Evolutionary conservation across 2,329 filamentous ascomycete species (phyloP).

Genomic region (Phialophora expanda): DNA sequence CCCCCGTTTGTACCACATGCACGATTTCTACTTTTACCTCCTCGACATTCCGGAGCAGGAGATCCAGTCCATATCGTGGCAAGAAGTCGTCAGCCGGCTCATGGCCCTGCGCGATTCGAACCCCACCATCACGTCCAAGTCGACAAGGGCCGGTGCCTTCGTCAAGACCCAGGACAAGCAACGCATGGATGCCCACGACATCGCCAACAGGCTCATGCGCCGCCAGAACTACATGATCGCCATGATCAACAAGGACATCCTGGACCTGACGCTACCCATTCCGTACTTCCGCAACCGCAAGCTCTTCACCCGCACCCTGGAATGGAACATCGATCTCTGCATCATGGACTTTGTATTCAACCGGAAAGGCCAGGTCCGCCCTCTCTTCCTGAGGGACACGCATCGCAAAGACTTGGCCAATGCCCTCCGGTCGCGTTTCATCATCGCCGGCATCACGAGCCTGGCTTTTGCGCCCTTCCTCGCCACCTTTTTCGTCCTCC

Average conservation of each 20-base stretch:
- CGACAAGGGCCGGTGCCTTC: conserved; percentile 64
- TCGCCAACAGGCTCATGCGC: conserved; percentile 95
- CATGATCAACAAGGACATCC: conserved; percentile 93
- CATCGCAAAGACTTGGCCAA: conserved; percentile 78
- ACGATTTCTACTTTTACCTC: conserved; percentile 83
- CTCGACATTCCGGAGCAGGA: conserved; percentile 83
- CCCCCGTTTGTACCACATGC: conserved; percentile 74
- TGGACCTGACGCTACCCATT: conserved; percentile 83
- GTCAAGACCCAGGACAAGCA: conserved; percentile 89
- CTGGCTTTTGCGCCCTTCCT: conserved; percentile 85
- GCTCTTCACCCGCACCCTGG: conserved; percentile 84
- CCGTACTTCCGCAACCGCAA: conserved; percentile 81
- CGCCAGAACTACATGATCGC: conserved; percentile 97
- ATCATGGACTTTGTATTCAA: conserved; percentile 96
- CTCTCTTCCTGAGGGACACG: conserved; percentile 82
- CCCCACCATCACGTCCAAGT: conserved; percentile 73
- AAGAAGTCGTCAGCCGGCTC: conserved; percentile 82
- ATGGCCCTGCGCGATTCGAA: conserved; percentile 86
- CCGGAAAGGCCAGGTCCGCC: conserved; percentile 81
- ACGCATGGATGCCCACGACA: conserved; percentile 92
- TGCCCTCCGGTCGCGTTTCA: conserved; percentile 76
- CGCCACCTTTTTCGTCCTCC: conserved; percentile 81
- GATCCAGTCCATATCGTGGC: conserved; percentile 94
- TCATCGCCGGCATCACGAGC: conserved; percentile 83
- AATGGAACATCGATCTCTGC: conserved; percentile 90